Evolutionary conservation across 2,329 filamentous ascomycete species (phyloP).

Genomic region (Aureobasidium sp.): DNA sequence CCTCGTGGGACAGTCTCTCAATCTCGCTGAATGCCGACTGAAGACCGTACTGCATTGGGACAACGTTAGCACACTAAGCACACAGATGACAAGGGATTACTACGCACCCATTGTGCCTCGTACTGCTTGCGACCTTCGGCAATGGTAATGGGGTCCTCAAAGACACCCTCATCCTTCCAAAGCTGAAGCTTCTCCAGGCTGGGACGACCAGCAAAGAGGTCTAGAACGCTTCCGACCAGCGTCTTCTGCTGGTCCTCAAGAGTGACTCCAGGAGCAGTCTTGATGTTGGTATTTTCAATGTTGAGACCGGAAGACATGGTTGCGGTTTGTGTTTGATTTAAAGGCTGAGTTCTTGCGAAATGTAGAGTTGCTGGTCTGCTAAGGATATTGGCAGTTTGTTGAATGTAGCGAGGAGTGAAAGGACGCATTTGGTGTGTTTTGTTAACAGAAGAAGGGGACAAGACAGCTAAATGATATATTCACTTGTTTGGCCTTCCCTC

Average conservation of each 20-base stretch:
- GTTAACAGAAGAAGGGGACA: not conserved
- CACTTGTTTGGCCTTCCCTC: not conserved
- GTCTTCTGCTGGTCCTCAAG: slow-evolving; percentile 47
- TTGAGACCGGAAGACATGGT: slow-evolving; percentile 35
- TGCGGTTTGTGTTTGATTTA: slow-evolving; percentile 13
- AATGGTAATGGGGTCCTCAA: slow-evolving; percentile 53
- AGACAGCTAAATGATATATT: not conserved
- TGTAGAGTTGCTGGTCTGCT: slow-evolving; percentile 5
- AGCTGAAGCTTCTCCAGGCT: slow-evolving; percentile 52
- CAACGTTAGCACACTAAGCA: not conserved
- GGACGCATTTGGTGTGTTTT: slow-evolving; percentile 9
- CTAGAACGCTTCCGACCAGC: slow-evolving; percentile 52
- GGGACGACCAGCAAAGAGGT: slow-evolving; percentile 55
- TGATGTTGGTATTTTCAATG: slow-evolving; percentile 50
- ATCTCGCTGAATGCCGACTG: slow-evolving; percentile 52
- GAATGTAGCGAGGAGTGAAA: slow-evolving; percentile 14
- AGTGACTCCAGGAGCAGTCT: slow-evolving; percentile 44
- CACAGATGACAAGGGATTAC: not conserved
- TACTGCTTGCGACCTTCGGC: slow-evolving; percentile 50
- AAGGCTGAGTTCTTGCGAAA: slow-evolving; percentile 5
- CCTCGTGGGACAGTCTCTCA: slow-evolving; percentile 46
- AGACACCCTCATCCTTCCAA: slow-evolving; percentile 52
- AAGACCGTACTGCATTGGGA: slow-evolving; percentile 45
- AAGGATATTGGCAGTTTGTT: slow-evolving; percentile 1
- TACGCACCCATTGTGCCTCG: slow-evolving; percentile 40